Percentiles rank a stretch among this genome's conserved stretches.
Conservation (phyloP, 2,329 filamentous ascomycete genomes). For the Thielaviopsis euricoi region DNA sequence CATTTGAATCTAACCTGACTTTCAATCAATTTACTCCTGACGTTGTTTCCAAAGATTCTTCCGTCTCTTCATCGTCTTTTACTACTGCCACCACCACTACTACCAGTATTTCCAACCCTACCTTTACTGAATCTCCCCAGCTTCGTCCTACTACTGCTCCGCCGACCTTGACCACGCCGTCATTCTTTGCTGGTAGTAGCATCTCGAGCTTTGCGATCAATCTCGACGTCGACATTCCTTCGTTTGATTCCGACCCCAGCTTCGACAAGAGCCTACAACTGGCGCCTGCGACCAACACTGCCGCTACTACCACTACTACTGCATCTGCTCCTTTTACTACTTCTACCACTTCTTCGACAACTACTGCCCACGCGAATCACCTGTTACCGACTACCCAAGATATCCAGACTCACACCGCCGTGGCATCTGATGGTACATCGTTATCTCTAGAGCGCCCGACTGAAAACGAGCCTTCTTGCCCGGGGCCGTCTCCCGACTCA, state of each 20-base stretch:
- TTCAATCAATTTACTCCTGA: conserved; percentile 4
- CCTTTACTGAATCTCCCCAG: not conserved
- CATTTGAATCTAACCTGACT: not conserved
- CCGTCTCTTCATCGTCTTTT: conserved; percentile 1
- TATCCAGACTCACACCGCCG: not conserved
- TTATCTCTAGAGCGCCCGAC: conserved; percentile 3
- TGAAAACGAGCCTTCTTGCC: not conserved
- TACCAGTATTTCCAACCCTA: not conserved
- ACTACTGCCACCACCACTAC: conserved; percentile 6
- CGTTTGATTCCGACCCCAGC: conserved; percentile 33
- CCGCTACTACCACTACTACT: not conserved
- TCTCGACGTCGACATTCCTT: conserved; percentile 33
- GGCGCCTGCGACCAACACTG: too few relatives aligned
- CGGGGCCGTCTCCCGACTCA: conserved; percentile 3
- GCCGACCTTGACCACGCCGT: conserved; percentile 12
- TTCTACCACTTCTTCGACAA: not conserved
- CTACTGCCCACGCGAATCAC: not conserved
- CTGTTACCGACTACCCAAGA: not conserved
- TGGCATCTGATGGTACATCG: conserved; percentile 11
- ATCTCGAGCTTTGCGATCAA: conserved; percentile 7
- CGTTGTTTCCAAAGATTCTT: conserved; percentile 1
- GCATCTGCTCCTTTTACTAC: not conserved
- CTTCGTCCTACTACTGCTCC: conserved; percentile 6
- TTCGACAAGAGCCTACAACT: conserved; percentile 29
- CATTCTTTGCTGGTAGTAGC: conserved; percentile 9